Evolutionary conservation across 495 filamentous ascomycete genomes (phyloP).

Genomic region (Tuber borchii): DNA sequence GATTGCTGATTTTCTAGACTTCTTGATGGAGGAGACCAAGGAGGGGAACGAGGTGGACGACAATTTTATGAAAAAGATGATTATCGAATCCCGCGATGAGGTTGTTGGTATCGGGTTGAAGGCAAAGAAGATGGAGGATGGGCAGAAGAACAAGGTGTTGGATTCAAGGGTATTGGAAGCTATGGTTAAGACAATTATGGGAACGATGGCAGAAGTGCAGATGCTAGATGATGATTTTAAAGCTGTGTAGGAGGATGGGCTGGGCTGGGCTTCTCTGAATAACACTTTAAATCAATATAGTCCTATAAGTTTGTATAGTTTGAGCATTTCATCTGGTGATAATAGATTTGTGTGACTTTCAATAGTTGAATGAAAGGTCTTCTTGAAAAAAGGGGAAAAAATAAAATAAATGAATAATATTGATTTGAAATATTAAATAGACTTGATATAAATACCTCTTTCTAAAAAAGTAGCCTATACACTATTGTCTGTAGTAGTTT

Average conservation of each 20-base stretch:
- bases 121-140: not conserved
- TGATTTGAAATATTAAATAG: not conserved
- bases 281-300: not conserved
- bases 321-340: not conserved
- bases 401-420: not conserved
- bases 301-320: not conserved
- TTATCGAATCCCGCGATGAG: not conserved
- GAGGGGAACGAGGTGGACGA: rapidly evolving
- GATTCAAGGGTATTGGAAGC: not conserved
- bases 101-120: not conserved
- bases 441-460: too few species aligned
- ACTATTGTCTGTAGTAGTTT: too few species aligned
- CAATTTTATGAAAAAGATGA: not conserved
- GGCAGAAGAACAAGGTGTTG: not conserved
- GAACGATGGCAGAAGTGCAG: not conserved
- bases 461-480: too few species aligned
- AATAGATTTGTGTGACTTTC: not conserved
- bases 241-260: not conserved
- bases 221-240: not conserved
- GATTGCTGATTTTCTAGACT: not conserved
- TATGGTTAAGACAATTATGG: not conserved
- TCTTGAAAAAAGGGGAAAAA: not conserved
- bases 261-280: not conserved
- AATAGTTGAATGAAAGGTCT: not conserved
- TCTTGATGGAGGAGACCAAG: not conserved